Evolutionary conservation across 176 grass and related monocot species (phyloP).

Genomic region (Alloteropsis semialata): DNA sequence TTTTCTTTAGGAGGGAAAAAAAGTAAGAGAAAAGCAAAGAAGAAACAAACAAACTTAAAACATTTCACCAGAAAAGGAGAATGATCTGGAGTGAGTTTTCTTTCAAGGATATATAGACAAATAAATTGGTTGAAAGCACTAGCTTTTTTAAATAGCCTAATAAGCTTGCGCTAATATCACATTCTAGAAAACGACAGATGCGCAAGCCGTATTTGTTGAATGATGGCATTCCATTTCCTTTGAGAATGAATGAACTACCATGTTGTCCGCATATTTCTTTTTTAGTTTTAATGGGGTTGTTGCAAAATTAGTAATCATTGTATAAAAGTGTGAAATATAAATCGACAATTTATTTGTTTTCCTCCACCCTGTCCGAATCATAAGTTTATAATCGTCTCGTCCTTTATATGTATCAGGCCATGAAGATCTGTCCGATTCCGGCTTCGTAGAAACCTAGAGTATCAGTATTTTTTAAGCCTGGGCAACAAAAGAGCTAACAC

Average conservation of each 20-base stretch:
- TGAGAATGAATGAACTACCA: neutral
- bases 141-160: neutral
- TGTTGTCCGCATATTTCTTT: neutral
- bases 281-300: neutral
- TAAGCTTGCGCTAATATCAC: neutral
- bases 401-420: neutral
- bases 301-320: neutral
- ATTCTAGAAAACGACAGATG: neutral
- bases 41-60: neutral
- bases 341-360: neutral
- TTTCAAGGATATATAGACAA: neutral
- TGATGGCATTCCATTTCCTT: neutral
- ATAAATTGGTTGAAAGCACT: neutral
- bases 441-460: conserved; percentile 27
- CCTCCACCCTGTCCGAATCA: neutral
- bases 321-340: neutral
- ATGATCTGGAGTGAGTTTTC: neutral
- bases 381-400: neutral
- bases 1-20: neutral
- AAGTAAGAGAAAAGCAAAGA: neutral
- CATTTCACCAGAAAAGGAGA: neutral
- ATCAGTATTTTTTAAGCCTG: neutral
- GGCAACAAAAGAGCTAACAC: neutral
- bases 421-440: conserved; percentile 4
- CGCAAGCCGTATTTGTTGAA: neutral